Evolutionary conservation across 164 flowering plant genomes (phyloP), one percentile per base, ranked within the genome.

Genomic region (Nelumbo lutea): DNA sequence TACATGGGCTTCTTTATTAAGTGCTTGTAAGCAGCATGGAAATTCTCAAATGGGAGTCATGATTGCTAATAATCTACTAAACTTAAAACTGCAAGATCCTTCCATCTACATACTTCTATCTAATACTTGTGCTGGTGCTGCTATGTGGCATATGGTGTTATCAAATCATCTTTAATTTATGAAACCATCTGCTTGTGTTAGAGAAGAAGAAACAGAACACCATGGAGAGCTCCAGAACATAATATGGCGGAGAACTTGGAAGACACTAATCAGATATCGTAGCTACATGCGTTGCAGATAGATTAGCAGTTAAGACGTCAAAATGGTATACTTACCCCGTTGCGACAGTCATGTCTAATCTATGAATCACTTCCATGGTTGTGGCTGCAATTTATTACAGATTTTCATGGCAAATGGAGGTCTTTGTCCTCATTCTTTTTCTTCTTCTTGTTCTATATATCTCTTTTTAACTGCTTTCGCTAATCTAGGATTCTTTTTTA

Each of bases 401-500:
- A 64, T 93, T 93, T 74, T 72, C 80, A 27, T 93, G 96, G 94
- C 96, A 90, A 81, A 82, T 93, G 88, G 90, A 93, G 93, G 98
- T 90, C 58, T 9, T 0, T 27, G 61, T 65, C 42, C 39, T 50
- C 41, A 14, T 62, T 9, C 14, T 10, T 40, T 45, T 10, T 51
- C 41, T 53, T 7, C 4, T 14, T 51, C 43, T 62, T n/a, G 13
- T 9, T n/a, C 55, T 45, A 53, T 46, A n/a, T 3, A 62, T 42
- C 40, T 4, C 57, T 46, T 46, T 7, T 0, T 6, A 10, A n/a
- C 9, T 51, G 4, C 40, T 42, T 42, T 11, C 56, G 1, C 41
- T 0, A 39, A 61, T 6, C 5, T 7, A 1, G 40, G 47, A n/a
- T 15, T 41, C 42, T 27, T 61, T 45, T 68, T 38, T 2, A 10